Conservation (phyloP, 2,329 filamentous ascomycete genomes). For the Fonsecaea nubica region DNA sequence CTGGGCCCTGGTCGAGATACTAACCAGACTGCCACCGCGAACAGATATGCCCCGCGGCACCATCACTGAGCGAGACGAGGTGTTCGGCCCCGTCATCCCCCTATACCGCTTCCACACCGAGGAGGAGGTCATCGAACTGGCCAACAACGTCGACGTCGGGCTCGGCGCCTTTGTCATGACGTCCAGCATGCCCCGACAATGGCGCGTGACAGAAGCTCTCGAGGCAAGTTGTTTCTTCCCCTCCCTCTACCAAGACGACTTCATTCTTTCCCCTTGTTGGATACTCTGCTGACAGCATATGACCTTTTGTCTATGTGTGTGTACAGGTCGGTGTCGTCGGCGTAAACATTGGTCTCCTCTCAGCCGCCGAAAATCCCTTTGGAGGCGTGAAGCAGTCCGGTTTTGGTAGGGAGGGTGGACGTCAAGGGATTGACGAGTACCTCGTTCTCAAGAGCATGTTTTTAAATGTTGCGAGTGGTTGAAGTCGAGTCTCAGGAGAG, state of each 20-base stretch:
- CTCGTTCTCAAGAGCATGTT: slow-evolving; percentile 68
- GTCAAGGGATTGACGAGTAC: slow-evolving; percentile 70
- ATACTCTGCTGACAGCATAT: background rate
- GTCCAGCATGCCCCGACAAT: slow-evolving; percentile 57
- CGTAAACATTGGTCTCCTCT: slow-evolving; percentile 63
- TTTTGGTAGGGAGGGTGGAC: slow-evolving; percentile 16
- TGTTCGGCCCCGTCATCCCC: slow-evolving; percentile 57
- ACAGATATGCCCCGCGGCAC: slow-evolving; percentile 33
- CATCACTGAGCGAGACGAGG: slow-evolving; percentile 60
- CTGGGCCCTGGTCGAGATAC: background rate
- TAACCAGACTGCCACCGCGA: background rate
- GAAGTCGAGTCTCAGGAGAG: background rate
- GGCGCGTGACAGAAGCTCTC: slow-evolving; percentile 69
- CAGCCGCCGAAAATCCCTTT: slow-evolving; percentile 54
- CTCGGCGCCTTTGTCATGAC: slow-evolving; percentile 66
- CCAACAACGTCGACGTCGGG: slow-evolving; percentile 60
- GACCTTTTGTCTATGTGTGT: background rate
- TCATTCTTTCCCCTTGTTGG: slow-evolving; percentile 54
- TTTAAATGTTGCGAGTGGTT: slow-evolving; percentile 1
- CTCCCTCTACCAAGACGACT: too few species aligned
- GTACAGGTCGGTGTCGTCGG: slow-evolving; percentile 76
- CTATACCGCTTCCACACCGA: slow-evolving; percentile 58
- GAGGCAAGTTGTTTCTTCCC: slow-evolving; percentile 66
- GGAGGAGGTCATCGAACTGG: slow-evolving; percentile 63
- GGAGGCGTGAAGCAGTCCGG: slow-evolving; percentile 43